phyloP scores from a whole-genome alignment of 2,329 filamentous ascomycete genomes.

The Penicillium psychrosexuale region DNA sequence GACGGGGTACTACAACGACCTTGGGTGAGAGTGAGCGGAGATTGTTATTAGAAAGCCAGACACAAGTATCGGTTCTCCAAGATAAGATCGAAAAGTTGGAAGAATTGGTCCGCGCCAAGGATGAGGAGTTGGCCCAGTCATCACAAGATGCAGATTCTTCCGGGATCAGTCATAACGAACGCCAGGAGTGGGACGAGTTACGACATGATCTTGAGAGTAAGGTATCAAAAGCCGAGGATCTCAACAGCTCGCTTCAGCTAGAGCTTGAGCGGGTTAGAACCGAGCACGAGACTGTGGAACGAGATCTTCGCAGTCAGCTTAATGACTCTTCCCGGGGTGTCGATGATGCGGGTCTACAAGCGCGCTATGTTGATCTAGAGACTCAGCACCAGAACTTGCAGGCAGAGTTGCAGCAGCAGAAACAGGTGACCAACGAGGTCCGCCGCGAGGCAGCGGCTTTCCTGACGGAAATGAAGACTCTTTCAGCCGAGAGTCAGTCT shows the following conservation, averaged over 20 bases:
- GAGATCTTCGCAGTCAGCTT: slow-evolving; percentile 62
- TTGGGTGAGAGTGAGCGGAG: slow-evolving; percentile 63
- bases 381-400: slow-evolving; percentile 65
- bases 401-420: slow-evolving; percentile 66
- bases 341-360: slow-evolving; percentile 56
- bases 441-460: slow-evolving; percentile 78
- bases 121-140: slow-evolving; percentile 63
- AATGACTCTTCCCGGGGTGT: slow-evolving; percentile 38
- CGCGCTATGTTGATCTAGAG: slow-evolving; percentile 57
- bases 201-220: slow-evolving; percentile 68
- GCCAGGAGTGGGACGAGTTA: slow-evolving; percentile 66
- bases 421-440: slow-evolving; percentile 81
- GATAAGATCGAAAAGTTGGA: slow-evolving; percentile 72
- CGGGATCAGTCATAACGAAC: slow-evolving; percentile 57
- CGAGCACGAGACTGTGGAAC: slow-evolving; percentile 64
- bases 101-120: slow-evolving; percentile 64
- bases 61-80: slow-evolving; percentile 70
- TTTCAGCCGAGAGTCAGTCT: slow-evolving; percentile 75
- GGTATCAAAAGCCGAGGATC: slow-evolving; percentile 67
- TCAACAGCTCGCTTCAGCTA: slow-evolving; percentile 75
- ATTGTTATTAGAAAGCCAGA: slow-evolving; percentile 73
- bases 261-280: slow-evolving; percentile 72
- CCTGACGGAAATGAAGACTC: slow-evolving; percentile 79
- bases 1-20: slow-evolving; percentile 50
- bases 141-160: slow-evolving; percentile 53